These are phyloP conservation scores for Paulownia fortunei DNA, from an alignment of 257 asterid genomes.

Conservation along the genomic window DNA sequence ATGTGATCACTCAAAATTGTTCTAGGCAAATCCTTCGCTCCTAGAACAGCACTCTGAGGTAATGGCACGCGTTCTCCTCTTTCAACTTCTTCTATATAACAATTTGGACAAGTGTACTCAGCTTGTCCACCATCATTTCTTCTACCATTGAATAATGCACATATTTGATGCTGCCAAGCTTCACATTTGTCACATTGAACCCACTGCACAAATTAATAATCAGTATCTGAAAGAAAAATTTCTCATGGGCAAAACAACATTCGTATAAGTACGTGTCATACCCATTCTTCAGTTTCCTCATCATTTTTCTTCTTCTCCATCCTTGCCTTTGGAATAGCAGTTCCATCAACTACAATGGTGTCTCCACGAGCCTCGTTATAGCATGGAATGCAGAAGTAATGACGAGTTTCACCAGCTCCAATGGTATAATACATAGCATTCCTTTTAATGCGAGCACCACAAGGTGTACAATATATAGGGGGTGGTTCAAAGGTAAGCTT, in stretches of 20 bases:
- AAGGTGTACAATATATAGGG: slow-evolving; percentile 88
- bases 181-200: slow-evolving; percentile 98
- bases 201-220: slow-evolving; percentile 73
- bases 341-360: slow-evolving; percentile 71
- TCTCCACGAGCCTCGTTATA: slow-evolving; percentile 92
- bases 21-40: slow-evolving; percentile 93
- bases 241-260: slow-evolving; percentile 19
- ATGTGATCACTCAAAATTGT: slow-evolving; percentile 92
- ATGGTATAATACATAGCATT: slow-evolving; percentile 89
- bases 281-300: slow-evolving; percentile 99
- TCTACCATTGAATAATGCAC: slow-evolving; percentile 91
- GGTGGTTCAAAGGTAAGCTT: slow-evolving; percentile 97
- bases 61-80: slow-evolving; percentile 86
- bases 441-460: slow-evolving; percentile 95
- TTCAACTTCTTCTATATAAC: slow-evolving; percentile 87
- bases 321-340: slow-evolving; percentile 72
- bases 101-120: slow-evolving; percentile 97
- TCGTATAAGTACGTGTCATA: slow-evolving; percentile 40
- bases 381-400: slow-evolving; percentile 87
- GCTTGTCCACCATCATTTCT: slow-evolving; percentile 98
- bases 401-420: slow-evolving; percentile 93
- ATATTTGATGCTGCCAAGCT: slow-evolving; percentile 99
- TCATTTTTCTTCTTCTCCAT: slow-evolving; percentile 96
- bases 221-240: slow-evolving; percentile 26
- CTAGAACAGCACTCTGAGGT: slow-evolving; percentile 90